phyloP scores from a whole-genome alignment of 306 rosid species.

The Pyrus betulifolia region DNA sequence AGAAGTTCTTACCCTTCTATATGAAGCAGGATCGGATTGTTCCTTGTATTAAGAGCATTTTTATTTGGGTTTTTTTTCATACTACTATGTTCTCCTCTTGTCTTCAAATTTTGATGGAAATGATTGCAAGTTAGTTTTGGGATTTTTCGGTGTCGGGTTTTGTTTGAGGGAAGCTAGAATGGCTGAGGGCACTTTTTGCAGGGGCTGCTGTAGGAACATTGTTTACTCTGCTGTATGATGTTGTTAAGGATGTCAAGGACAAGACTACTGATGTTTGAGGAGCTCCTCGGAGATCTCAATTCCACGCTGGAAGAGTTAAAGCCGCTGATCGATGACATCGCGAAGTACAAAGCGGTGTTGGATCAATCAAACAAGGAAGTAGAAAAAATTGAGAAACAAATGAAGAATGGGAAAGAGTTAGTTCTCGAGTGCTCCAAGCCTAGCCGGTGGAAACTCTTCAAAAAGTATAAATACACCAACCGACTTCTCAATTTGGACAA shows the following conservation, averaged over 20 bases:
- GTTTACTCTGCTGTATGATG: conserved; percentile 11
- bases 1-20: neutral
- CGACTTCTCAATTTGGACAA: conserved; percentile 27
- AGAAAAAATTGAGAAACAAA: neutral
- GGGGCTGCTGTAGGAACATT: conserved; percentile 21
- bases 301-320: conserved; percentile 5
- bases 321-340: conserved; percentile 21
- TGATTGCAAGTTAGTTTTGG: neutral
- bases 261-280: conserved; percentile 17
- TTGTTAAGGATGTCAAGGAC: conserved; percentile 1
- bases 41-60: neutral
- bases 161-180: neutral
- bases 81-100: neutral
- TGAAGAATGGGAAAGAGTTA: conserved; percentile 22
- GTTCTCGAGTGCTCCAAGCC: conserved; percentile 24
- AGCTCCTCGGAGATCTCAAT: conserved; percentile 9
- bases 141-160: neutral
- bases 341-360: neutral
- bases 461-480: conserved; percentile 12
- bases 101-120: neutral
- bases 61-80: neutral
- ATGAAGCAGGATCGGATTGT: neutral
- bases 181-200: neutral
- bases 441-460: conserved; percentile 20
- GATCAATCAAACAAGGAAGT: conserved; percentile 21